Conservation (phyloP, 2,329 filamentous ascomycete species). For the Sclerotinia minor region DNA sequence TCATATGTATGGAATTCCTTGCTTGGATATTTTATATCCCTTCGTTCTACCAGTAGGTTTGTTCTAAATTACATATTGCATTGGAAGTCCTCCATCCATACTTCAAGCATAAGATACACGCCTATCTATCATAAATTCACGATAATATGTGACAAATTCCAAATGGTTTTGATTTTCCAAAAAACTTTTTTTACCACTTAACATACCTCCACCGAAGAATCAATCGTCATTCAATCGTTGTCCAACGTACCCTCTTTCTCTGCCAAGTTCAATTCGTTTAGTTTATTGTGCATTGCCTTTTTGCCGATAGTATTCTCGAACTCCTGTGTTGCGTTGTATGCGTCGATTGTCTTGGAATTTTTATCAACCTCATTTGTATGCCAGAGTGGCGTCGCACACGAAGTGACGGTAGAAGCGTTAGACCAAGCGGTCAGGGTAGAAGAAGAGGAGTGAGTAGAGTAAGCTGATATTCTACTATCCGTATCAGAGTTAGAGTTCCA, state of each 20-base stretch:
- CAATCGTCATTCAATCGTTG: not conserved
- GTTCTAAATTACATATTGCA: slow-evolving; percentile 10
- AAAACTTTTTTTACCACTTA: not conserved
- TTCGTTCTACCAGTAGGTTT: not conserved
- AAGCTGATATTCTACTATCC: not conserved
- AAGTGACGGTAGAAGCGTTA: not conserved
- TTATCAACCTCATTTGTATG: not conserved
- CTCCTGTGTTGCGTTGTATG: not conserved
- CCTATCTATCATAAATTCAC: not conserved
- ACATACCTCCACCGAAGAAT: not conserved
- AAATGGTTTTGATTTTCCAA: not conserved
- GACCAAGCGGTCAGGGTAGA: not conserved
- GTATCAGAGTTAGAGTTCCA: not conserved
- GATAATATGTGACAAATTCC: not conserved
- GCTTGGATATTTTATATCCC: not conserved
- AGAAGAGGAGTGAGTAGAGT: not conserved
- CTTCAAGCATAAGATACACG: not conserved
- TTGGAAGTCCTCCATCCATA: slow-evolving; percentile 13
- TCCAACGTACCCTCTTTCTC: not conserved
- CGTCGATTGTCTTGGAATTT: not conserved
- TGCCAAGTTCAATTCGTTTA: not conserved
- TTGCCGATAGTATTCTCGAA: not conserved
- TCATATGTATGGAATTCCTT: not conserved
- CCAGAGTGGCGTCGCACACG: not conserved
- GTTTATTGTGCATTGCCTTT: not conserved